These are phyloP conservation scores for Rosa persica DNA, from an alignment of 306 rosid genomes.

Conservation along the genomic window DNA sequence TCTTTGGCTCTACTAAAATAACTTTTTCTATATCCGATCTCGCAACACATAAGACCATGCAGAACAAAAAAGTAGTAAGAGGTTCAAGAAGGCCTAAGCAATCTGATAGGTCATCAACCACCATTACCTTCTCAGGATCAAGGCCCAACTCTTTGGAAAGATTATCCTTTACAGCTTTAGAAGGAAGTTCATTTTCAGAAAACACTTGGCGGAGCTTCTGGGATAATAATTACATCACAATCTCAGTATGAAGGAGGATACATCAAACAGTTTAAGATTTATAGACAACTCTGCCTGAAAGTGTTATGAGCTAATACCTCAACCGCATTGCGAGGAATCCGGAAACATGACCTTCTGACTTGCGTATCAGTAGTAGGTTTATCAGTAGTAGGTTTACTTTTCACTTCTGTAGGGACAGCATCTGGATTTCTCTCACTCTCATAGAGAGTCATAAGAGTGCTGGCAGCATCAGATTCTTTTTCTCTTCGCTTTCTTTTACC, in stretches of 20 bases:
- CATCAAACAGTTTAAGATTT: background rate
- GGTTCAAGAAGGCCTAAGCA: conserved; percentile 6
- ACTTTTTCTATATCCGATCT: background rate
- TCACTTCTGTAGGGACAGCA: conserved; percentile 23
- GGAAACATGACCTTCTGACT: conserved; percentile 52
- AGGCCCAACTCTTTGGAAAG: conserved; percentile 85
- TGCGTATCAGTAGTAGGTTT: conserved; percentile 30
- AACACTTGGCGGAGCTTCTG: conserved; percentile 90
- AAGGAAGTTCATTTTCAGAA: conserved; percentile 77
- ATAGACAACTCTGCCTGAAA: background rate
- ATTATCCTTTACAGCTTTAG: conserved; percentile 62
- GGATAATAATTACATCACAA: conserved; percentile 25
- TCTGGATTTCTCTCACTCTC: conserved; percentile 53
- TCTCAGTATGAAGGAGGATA: conserved; percentile 1
- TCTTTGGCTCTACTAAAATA: background rate
- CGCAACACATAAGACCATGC: background rate
- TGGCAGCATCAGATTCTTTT: conserved; percentile 80
- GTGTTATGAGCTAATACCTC: conserved; percentile 44
- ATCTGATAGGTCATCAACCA: conserved; percentile 5
- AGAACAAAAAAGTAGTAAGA: background rate
- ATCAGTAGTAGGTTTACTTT: conserved; percentile 26
- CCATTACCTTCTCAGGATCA: conserved; percentile 64
- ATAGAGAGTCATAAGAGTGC: conserved; percentile 79
- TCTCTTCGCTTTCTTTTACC: conserved; percentile 62
- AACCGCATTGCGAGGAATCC: conserved; percentile 71